A percentile compares a stretch with the other conserved stretches of the same genome.
Evolutionary conservation across 2,329 filamentous ascomycete species (phyloP).

Genomic region (Clonostachys sp.): DNA sequence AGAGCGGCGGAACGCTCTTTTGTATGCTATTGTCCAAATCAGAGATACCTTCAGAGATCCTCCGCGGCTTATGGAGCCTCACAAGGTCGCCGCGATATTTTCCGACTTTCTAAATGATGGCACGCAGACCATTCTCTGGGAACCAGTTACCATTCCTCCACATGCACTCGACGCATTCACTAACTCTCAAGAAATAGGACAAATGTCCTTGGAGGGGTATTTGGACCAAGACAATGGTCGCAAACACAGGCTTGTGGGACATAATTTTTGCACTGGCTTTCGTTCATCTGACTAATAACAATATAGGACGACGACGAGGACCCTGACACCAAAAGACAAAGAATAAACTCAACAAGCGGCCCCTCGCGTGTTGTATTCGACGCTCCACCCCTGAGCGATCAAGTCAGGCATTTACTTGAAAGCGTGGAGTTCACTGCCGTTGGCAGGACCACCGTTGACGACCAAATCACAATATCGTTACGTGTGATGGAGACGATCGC

Average conservation of each 20-base stretch:
- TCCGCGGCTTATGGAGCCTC: conserved; percentile 32
- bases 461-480: conserved; percentile 19
- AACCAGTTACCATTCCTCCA: conserved; percentile 33
- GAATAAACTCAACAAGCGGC: conserved; percentile 6
- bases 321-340: conserved; percentile 17
- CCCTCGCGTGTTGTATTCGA: too few species aligned
- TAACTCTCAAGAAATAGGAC: conserved; percentile 25
- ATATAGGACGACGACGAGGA: conserved; percentile 16
- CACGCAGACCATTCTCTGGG: conserved; percentile 35
- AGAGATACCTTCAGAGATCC: conserved; percentile 33
- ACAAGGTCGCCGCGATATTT: conserved; percentile 42
- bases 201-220: conserved; percentile 11
- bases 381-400: conserved; percentile 18
- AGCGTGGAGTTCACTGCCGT: background rate
- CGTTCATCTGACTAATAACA: background rate
- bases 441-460: conserved; percentile 7
- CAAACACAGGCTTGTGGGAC: conserved; percentile 45
- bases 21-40: conserved; percentile 28
- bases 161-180: conserved; percentile 30
- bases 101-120: conserved; percentile 33
- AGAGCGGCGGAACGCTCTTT: conserved; percentile 41
- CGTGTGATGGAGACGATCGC: conserved; percentile 30
- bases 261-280: too few species aligned
- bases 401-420: conserved; percentile 20
- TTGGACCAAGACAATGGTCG: conserved; percentile 19